A percentile compares a stretch with the other conserved stretches of the same genome.
Evolutionary conservation across 495 filamentous ascomycete species (phyloP).

Genomic region (Bathelium albidoporum): DNA sequence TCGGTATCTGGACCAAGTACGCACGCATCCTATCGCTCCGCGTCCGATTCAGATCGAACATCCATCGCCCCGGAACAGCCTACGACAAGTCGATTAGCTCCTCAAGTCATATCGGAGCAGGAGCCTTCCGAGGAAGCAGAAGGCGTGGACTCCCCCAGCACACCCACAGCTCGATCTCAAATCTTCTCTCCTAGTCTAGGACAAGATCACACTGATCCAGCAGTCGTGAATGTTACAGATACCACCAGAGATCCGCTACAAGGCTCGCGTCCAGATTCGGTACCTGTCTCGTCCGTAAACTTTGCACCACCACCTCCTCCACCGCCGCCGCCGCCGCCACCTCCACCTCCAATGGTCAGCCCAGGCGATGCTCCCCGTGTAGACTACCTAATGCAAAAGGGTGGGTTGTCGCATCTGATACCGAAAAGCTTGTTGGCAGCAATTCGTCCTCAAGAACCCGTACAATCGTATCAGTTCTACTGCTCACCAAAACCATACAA

Average conservation of each 20-base stretch:
- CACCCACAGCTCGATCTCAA: slow-evolving; percentile 17
- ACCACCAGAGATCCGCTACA: background rate
- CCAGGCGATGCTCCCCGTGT: slow-evolving; percentile 66
- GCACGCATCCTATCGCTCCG: slow-evolving; percentile 27
- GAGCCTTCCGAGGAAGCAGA: slow-evolving; percentile 42
- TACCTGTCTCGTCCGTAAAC: slow-evolving; percentile 8
- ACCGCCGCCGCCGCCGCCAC: slow-evolving; percentile 76
- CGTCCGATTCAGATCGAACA: slow-evolving; percentile 54
- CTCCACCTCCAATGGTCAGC: slow-evolving; percentile 64
- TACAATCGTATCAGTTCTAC: slow-evolving; percentile 35
- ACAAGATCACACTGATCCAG: background rate
- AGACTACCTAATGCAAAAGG: slow-evolving; percentile 81
- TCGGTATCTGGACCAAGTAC: slow-evolving; percentile 16
- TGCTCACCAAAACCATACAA: slow-evolving; percentile 35
- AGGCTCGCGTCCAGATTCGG: background rate
- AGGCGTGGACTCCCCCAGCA: slow-evolving; percentile 43
- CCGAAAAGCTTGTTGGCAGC: slow-evolving; percentile 53
- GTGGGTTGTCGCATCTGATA: slow-evolving; percentile 58
- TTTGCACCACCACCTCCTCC: slow-evolving; percentile 54
- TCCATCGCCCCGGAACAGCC: slow-evolving; percentile 53
- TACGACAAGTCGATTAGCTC: slow-evolving; percentile 27
- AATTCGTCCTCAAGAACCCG: slow-evolving; percentile 23
- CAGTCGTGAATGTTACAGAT: slow-evolving; percentile 7
- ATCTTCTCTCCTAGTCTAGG: background rate
- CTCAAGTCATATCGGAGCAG: background rate